Evolutionary conservation across 148 eudicot genomes (phyloP), one percentile per base, ranked within the genome.

Genomic region (Amaranthus hypochondriacus): DNA sequence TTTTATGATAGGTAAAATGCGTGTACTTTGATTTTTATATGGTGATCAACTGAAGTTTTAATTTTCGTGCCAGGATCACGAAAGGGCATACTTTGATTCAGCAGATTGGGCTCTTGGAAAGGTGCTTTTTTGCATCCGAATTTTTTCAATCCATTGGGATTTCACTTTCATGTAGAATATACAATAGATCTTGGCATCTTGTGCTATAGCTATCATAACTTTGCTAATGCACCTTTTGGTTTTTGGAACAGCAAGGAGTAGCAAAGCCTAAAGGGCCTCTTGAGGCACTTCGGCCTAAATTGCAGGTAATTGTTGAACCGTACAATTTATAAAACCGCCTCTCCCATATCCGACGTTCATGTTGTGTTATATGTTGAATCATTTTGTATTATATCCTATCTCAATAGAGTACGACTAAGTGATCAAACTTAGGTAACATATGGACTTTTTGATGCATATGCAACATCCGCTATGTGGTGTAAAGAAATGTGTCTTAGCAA

Each of bases 91-190:
- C 81, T 94, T 94, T 75, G 98, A 94, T 83, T 94, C 98, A 64
- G 98, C 98, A 75, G 98, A 94, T 84, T 94, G 98, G 98, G 98
- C 98, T 82, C 75, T 94, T 60, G 93, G 97, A 63, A 94, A 94
- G 98, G 98, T 94, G 77, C 21, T 53, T 48, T 15, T 9, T 28
- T 76, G 49, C 58, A 67, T 67, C 68, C 53, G 1, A 47, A 51
- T 70, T 18, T 8, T 62, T 50, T 54, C 60, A 3, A 71, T 54
- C 1, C 51, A 53, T 55, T 9, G 5, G 11, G 50, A 55, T 50
- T 59, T 48, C 56, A 59, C 47, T 8, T 59, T 43, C 18, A 18
- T 42, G 11, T 47, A 10, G n/a, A 6, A 1, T 28, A 28, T 28
- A 28, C 48, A 18, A 2, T 39, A 14, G 5, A 14, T 3, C 4